Evolutionary conservation across 106 monocot species (phyloP), one percentile per base, ranked within the genome.

Genomic region (Dendrobium huoshanense): DNA sequence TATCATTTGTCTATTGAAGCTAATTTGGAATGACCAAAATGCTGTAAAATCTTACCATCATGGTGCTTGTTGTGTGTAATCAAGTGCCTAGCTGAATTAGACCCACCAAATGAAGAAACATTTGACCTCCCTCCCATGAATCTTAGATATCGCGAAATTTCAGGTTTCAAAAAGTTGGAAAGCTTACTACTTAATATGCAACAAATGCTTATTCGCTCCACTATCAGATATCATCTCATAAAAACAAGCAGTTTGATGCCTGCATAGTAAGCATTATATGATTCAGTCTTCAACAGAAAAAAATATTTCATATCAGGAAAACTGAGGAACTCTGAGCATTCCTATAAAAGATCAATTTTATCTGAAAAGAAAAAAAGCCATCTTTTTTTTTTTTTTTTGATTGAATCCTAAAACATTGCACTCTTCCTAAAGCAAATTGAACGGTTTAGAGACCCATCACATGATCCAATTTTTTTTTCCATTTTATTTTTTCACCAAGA

Each of bases 71-170:
- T 74, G 74, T 47, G 45, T 76, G 76, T 27, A 18, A n/a, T 76
- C 76, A 47, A 51, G 27, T 49, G n/a, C 49, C 49, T 76, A 76
- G 47, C 25, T 51, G 41, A 51, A 76, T 76, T 76, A 41, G 49
- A 7, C 49, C 24, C 49, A 25, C 49, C 47, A 76, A 76, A 18
- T 47, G 76, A 76, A 76, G 20, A 47, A 76, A 47, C 13, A 13
- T 76, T 47, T 22, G 76, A 76, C 25, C 27, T 76, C 25, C 76
- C 76, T 51, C 48, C 76, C 76, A 76, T 76, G 25, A 41, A 76
- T 49, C 24, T 41, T 29, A 76, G 41, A 49, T 3, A 33, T 33
- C 20, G 0, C 74, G 2, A 75, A 24, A 76, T 49, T 49, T 47
- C 48, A 27, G 10, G 51, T 43, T 43, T 19, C 19, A 6, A 43